Percentiles rank a stretch among this genome's conserved stretches.
These are phyloP conservation scores for Silene vulgaris DNA, from an alignment of 179 eudicot species.

Conservation along the genomic window DNA sequence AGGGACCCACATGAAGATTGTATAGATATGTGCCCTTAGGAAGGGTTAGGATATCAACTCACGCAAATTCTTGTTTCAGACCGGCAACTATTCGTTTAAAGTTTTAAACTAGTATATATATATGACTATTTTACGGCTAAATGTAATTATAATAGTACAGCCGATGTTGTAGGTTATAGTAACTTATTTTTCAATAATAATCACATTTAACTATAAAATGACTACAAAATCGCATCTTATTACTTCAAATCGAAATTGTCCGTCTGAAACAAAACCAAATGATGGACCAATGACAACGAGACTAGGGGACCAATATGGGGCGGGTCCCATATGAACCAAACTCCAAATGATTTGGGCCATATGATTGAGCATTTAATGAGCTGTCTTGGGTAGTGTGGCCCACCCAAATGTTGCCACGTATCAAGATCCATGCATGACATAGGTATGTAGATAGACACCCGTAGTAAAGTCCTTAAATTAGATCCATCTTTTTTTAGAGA, in stretches of 20 bases:
- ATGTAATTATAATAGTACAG: too few relatives aligned
- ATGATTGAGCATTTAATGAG: constrained; percentile 24
- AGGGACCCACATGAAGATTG: constrained; percentile 23
- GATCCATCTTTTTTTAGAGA: not conserved
- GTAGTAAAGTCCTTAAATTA: constrained; percentile 4
- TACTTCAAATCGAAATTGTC: too few relatives aligned
- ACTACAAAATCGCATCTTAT: too few relatives aligned
- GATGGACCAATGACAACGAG: constrained; percentile 16
- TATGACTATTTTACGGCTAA: too few relatives aligned
- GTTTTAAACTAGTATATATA: too few relatives aligned
- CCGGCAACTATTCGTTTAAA: too few relatives aligned
- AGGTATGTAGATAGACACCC: constrained; percentile 17
- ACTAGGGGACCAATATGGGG: not conserved
- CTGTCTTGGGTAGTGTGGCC: constrained; percentile 28
- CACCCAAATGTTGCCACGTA: constrained; percentile 24
- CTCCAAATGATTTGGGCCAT: constrained; percentile 14
- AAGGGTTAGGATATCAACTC: constrained; percentile 8
- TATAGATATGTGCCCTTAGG: constrained; percentile 21
- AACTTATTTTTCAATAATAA: too few relatives aligned
- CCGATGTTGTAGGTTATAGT: too few relatives aligned
- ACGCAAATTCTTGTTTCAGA: not conserved
- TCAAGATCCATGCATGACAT: constrained; percentile 18
- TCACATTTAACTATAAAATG: too few relatives aligned
- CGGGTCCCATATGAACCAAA: constrained; percentile 22
- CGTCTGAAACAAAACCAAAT: too few relatives aligned